These are phyloP conservation scores for Juglanconis sp. DNA, from an alignment of 2,329 filamentous ascomycete genomes.

Conservation along the genomic window DNA sequence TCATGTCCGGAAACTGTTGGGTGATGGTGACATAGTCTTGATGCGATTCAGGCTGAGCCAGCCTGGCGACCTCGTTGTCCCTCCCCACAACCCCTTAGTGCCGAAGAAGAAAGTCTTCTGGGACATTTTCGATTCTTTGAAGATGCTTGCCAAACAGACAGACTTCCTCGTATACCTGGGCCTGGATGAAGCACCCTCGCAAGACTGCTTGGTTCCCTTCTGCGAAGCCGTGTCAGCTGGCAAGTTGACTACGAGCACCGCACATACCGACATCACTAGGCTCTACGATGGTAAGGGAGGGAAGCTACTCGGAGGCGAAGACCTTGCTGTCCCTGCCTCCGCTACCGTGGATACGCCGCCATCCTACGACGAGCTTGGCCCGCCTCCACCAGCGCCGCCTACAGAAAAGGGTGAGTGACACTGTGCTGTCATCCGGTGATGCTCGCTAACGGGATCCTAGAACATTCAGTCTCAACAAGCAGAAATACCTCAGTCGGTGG, in stretches of 20 bases:
- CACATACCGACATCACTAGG: constrained; percentile 1
- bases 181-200: not conserved
- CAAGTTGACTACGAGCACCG: not conserved
- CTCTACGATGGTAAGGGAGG: constrained; percentile 9
- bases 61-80: not conserved
- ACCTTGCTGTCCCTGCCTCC: not conserved
- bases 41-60: not conserved
- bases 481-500: not conserved
- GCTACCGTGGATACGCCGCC: not conserved
- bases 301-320: not conserved
- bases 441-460: not conserved
- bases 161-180: not conserved
- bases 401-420: not conserved
- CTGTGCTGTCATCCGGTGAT: not conserved
- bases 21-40: not conserved
- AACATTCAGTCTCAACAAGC: not conserved
- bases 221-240: not conserved
- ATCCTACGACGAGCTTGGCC: constrained; percentile 1
- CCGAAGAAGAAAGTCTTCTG: constrained; percentile 6
- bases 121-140: constrained; percentile 2
- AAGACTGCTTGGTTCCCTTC: not conserved
- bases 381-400: constrained; percentile 1
- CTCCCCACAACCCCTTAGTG: not conserved
- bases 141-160: not conserved
- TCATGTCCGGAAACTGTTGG: not conserved